phyloP scores from a whole-genome alignment of 768 basidiomycete genomes.

The Agrocybe chaxingu region DNA sequence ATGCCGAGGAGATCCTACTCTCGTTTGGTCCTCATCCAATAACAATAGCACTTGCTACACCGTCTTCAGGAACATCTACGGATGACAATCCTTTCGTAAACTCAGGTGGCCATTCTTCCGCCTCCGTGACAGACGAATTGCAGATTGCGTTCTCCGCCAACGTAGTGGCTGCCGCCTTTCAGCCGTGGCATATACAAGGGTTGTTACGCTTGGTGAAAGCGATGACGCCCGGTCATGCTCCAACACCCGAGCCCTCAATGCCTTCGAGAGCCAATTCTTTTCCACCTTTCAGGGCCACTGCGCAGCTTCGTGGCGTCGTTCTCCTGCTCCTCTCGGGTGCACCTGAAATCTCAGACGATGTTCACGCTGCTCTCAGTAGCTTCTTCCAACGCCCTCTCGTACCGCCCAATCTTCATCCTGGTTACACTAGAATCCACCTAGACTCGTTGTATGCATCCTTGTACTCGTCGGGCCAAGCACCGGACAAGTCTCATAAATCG shows the following conservation, averaged over 20 bases:
- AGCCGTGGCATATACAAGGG: conserved; percentile 53
- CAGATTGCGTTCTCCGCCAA: conserved; percentile 44
- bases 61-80: conserved; percentile 23
- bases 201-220: conserved; percentile 40
- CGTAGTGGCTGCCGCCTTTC: conserved; percentile 51
- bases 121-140: conserved; percentile 16
- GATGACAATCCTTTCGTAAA: conserved; percentile 15
- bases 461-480: conserved; percentile 1
- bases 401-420: conserved; percentile 45
- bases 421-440: conserved; percentile 54
- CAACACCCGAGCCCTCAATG: not conserved
- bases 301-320: no score
- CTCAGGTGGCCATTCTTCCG: conserved; percentile 7
- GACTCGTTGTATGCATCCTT: conserved; percentile 34
- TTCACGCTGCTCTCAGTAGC: conserved; percentile 7
- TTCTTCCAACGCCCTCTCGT: conserved; percentile 63
- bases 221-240: conserved; percentile 13
- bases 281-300: no score
- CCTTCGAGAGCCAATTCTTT: no score
- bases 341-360: not conserved
- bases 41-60: conserved; percentile 49
- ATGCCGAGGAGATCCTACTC: conserved; percentile 44
- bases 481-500: not conserved
- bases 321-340: no score
- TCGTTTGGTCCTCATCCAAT: conserved; percentile 66